These are phyloP conservation scores for Peniophora sp. DNA, from an alignment of 1,284 basidiomycete genomes.

Conservation along the genomic window DNA sequence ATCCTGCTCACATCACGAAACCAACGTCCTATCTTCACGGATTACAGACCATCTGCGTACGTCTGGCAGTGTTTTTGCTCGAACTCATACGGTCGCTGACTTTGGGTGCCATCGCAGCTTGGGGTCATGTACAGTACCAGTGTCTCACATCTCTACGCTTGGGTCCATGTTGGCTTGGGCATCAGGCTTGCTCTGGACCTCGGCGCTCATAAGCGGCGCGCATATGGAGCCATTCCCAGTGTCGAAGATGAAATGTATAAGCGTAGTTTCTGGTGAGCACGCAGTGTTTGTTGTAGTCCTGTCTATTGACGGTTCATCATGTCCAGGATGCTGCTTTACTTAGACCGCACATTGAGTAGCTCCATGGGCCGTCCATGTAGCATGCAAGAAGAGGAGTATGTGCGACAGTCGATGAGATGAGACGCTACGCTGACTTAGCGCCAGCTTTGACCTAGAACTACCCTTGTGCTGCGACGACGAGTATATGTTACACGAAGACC, in stretches of 20 bases:
- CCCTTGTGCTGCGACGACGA: slow-evolving; percentile 69
- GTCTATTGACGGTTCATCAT: not conserved
- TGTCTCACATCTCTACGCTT: slow-evolving; percentile 43
- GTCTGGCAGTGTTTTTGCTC: not conserved
- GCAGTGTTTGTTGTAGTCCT: not conserved
- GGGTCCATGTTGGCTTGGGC: slow-evolving; percentile 50
- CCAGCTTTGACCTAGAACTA: slow-evolving; percentile 57
- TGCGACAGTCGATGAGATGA: not conserved
- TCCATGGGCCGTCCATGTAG: slow-evolving; percentile 57
- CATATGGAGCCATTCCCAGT: slow-evolving; percentile 23
- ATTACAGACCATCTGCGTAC: not conserved
- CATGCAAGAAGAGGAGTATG: slow-evolving; percentile 61
- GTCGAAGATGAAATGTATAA: slow-evolving; percentile 60
- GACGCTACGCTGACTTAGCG: not conserved
- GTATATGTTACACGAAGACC: slow-evolving; percentile 48
- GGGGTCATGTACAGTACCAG: slow-evolving; percentile 16
- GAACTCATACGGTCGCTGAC: not conserved
- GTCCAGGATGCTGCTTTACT: slow-evolving; percentile 36
- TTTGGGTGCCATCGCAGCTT: slow-evolving; percentile 3
- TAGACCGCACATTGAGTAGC: slow-evolving; percentile 48
- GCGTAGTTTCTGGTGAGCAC: slow-evolving; percentile 58
- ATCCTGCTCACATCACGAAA: not conserved
- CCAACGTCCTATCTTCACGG: not conserved
- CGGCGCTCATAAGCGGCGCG: slow-evolving; percentile 39
- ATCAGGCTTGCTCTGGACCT: slow-evolving; percentile 49